These are phyloP conservation scores for Ophiostoma angusticollis DNA, from an alignment of 2,329 filamentous ascomycete species.

Conservation along the genomic window DNA sequence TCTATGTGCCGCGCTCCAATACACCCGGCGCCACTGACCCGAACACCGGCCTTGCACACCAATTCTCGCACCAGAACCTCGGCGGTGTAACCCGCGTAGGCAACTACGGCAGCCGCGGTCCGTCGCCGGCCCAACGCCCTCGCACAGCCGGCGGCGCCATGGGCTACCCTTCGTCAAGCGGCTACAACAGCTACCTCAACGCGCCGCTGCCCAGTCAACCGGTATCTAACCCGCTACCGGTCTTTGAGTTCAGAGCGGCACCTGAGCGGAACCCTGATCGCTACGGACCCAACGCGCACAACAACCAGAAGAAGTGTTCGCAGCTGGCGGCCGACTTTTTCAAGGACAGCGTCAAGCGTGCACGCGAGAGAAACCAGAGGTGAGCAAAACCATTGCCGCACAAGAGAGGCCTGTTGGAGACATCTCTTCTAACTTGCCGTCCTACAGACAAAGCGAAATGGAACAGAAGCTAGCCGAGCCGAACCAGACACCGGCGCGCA, in stretches of 20 bases:
- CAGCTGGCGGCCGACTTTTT: slow-evolving; percentile 80
- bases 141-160: slow-evolving; percentile 70
- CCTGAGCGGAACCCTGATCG: slow-evolving; percentile 82
- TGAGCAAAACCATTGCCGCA: slow-evolving; percentile 29
- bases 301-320: slow-evolving; percentile 58
- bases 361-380: slow-evolving; percentile 89
- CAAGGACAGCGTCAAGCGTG: slow-evolving; percentile 95
- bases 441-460: slow-evolving; percentile 70
- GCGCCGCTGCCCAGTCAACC: slow-evolving; percentile 52
- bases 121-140: slow-evolving; percentile 62
- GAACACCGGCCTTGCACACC: slow-evolving; percentile 83
- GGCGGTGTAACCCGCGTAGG: slow-evolving; percentile 57
- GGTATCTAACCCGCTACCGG: slow-evolving; percentile 41
- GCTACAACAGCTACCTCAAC: slow-evolving; percentile 54
- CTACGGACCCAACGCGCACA: slow-evolving; percentile 50
- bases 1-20: slow-evolving; percentile 40
- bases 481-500: slow-evolving; percentile 59
- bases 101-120: slow-evolving; percentile 54
- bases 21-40: slow-evolving; percentile 53
- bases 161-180: slow-evolving; percentile 41
- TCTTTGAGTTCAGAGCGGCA: slow-evolving; percentile 62
- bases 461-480: slow-evolving; percentile 74
- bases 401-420: no score
- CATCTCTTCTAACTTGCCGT: background rate
- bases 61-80: slow-evolving; percentile 94